phyloP scores from a whole-genome alignment of 495 filamentous ascomycete genomes.

The Hypoxylon crocopeplum region DNA sequence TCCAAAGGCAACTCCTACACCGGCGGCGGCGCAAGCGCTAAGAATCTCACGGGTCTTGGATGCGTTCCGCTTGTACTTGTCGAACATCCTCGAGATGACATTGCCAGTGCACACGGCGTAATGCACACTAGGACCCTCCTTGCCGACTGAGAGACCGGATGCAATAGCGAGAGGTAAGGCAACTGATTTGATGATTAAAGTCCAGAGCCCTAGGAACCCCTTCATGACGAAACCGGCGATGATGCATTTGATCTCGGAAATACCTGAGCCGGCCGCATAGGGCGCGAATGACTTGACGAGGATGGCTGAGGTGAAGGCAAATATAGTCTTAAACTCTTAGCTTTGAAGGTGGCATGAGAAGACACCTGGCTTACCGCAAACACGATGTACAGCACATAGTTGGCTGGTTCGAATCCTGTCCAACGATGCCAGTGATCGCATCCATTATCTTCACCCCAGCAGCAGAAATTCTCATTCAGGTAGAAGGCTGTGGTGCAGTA shows the following conservation, averaged over 20 bases:
- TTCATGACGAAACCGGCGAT: conserved; percentile 99
- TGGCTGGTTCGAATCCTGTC: conserved; percentile 78
- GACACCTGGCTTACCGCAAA: conserved; percentile 70
- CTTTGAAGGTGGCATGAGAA: not conserved
- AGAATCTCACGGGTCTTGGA: conserved; percentile 95
- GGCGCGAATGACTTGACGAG: conserved; percentile 94
- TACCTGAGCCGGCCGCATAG: conserved; percentile 95
- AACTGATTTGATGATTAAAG: conserved; percentile 91
- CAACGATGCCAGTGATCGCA: conserved; percentile 91
- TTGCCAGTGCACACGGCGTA: conserved; percentile 98
- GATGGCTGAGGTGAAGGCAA: conserved; percentile 81
- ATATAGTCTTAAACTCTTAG: conserved; percentile 64
- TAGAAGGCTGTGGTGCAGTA: conserved; percentile 96
- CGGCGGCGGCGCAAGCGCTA: conserved; percentile 91
- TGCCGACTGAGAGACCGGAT: conserved; percentile 93
- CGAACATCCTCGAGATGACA: conserved; percentile 91
- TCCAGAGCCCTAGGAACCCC: conserved; percentile 92
- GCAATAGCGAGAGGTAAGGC: conserved; percentile 91
- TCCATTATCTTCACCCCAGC: conserved; percentile 92
- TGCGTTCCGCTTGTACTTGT: conserved; percentile 91
- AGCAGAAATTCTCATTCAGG: conserved; percentile 97
- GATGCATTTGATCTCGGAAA: conserved; percentile 99
- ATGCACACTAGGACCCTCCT: conserved; percentile 97
- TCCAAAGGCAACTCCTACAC: conserved; percentile 95
- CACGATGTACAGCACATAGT: conserved; percentile 88